phyloP scores from a whole-genome alignment of 305 asterid genomes.

The Solanum hybrid region DNA sequence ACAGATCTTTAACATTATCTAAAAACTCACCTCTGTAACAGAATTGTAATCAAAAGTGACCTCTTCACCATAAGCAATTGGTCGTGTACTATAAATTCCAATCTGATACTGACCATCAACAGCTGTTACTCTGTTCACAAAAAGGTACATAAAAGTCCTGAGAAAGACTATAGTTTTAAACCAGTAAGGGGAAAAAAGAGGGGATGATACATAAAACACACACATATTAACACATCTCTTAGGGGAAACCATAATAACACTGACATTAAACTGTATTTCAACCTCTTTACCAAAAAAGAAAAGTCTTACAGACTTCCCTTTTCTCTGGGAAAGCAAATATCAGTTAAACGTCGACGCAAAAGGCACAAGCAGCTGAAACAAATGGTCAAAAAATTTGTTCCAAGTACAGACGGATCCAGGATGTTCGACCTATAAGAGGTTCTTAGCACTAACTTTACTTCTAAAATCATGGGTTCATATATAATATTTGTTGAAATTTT shows the following conservation, averaged over 20 bases:
- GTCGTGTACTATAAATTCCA: slow-evolving; percentile 87
- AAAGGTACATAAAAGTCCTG: background rate
- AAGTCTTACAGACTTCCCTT: background rate
- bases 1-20: slow-evolving; percentile 2
- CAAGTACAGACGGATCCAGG: background rate
- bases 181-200: background rate
- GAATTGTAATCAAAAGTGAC: slow-evolving; percentile 95
- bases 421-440: background rate
- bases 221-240: background rate
- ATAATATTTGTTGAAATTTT: background rate
- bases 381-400: background rate
- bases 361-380: background rate
- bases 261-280: background rate
- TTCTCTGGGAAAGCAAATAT: background rate
- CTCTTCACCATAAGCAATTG: slow-evolving; percentile 95
- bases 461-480: background rate
- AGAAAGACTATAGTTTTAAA: background rate
- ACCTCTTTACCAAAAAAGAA: background rate
- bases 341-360: background rate
- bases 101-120: slow-evolving; percentile 98
- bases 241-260: background rate
- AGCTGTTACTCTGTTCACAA: slow-evolving; percentile 82
- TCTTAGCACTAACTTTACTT: background rate
- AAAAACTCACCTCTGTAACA: slow-evolving; percentile 82
- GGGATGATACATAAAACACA: background rate